Evolutionary conservation across 148 eudicot genomes (phyloP), one percentile per base, ranked within the genome.

Genomic region (Bassia scoparia): DNA sequence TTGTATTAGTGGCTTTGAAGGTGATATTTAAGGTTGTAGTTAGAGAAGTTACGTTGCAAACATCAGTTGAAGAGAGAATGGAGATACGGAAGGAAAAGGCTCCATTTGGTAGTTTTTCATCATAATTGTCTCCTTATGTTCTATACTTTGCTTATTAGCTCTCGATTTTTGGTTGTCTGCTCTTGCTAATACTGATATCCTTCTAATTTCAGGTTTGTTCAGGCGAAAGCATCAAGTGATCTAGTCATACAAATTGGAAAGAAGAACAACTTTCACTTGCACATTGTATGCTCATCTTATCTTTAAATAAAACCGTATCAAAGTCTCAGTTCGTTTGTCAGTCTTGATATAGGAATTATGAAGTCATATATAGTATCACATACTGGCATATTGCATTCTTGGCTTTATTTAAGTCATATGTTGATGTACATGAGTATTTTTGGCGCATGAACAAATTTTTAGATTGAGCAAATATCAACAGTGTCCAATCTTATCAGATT

Each of bases 51-150:
- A n/a, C n/a, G n/a, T n/a, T n/a, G n/a, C n/a, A n/a, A n/a, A n/a
- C n/a, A n/a, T n/a, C n/a, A n/a, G n/a, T n/a, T n/a, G n/a, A n/a
- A n/a, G n/a, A n/a, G n/a, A n/a, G n/a, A n/a, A n/a, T n/a, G 78
- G 82, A 76, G 74, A 85, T 67, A 73, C 82, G 35, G 87, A 86
- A 70, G 76, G 75, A 73, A 84, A 79, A 74, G 70, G 66, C 66
- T 31, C 58, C 18, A 68, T 30, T 38, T 76, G 86, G 89, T 86
- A 79, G n/a, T 26, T 27, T 21, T 23, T 27, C 62, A 12, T 0
- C 15, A 26, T 13, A 27, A 3, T n/a, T 59, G 13, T 31, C 38
- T 0, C 64, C 10, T 17, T 59, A 27, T 49, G n/a, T 30, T 33
- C 46, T 20, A 27, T 58, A 44, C 11, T 48, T 30, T 26, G 29